Evolutionary conservation across 2,329 filamentous ascomycete genomes (phyloP), one percentile per base, ranked within the genome.

Genomic region (Cephalotrichum gorgonifer): DNA sequence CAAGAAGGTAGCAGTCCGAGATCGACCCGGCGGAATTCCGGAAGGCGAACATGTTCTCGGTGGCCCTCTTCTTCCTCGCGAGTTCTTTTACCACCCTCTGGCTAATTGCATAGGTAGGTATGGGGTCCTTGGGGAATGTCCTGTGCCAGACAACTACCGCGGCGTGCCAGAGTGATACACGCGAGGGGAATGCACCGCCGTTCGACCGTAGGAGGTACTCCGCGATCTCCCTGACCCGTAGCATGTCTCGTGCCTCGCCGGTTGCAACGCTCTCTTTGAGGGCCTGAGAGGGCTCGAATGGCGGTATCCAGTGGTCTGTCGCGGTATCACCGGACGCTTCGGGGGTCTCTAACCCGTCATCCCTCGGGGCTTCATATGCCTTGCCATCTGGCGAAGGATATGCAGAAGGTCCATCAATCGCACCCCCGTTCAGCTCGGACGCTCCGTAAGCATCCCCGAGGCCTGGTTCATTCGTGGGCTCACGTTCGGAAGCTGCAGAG

Each of bases 141-240:
- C 61, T 61, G 9, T 62, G 57, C 69, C 75, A 80, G 7, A 71
- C 59, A 9, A 64, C 63, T 14, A 67, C 63, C 4, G 76, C 56
- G 2, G 71, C 70, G 50, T 71, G 68, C 62, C 73, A 76, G 4
- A 79, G 59, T 3, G 72, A 63, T 38, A 69, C 65, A 23, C 73
- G 73, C 15, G 73, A 72, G 2, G 77, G 73, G 42, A 79, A 73
- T 1, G 73, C 71, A 0, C 75, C 75, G 2, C 58, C 57, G 42
- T 65, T 70, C 25, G 59, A 57, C 38, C 63, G 58, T 12, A 75
- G 59, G 9, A 74, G 60, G 51, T 70, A 64, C 12, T 62, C 54
- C 41, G 73, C 62, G 44, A 73, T 67, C 44, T 67, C 63, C n/a
- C 59, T 59, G 3, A 63, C 60, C 33, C 68, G 65, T 6, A 62